phyloP scores from a whole-genome alignment of 73 alveolate genomes.

The Effrenium voratum region DNA sequence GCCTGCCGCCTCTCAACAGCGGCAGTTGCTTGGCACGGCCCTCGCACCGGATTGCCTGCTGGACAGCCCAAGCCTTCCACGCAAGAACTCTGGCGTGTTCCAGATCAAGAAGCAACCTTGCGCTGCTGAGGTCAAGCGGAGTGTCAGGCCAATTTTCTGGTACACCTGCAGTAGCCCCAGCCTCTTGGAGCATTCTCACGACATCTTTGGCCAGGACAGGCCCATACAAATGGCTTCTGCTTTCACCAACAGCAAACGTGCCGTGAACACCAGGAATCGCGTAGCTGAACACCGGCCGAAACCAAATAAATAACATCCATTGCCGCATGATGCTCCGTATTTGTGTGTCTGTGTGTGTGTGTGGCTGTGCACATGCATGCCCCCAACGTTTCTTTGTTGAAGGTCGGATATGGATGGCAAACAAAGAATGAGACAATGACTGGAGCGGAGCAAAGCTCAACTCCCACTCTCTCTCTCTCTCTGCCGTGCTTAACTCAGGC shows the following conservation, averaged over 20 bases:
- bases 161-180: background rate
- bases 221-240: slow-evolving; percentile 22
- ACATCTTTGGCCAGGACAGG: slow-evolving; percentile 40
- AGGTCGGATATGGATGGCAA: no score
- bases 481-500: no score
- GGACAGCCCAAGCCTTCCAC: slow-evolving; percentile 34
- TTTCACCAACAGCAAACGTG: slow-evolving; percentile 20
- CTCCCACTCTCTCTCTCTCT: no score
- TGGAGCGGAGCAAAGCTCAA: no score
- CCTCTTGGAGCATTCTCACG: slow-evolving; percentile 35
- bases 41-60: background rate
- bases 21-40: background rate
- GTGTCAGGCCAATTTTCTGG: slow-evolving; percentile 35
- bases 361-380: no score
- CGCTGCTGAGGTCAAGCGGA: slow-evolving; percentile 29
- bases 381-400: no score
- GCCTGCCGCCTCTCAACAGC: slow-evolving; percentile 9
- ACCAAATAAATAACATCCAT: background rate
- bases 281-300: slow-evolving; percentile 41
- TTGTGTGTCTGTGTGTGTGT: no score
- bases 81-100: background rate
- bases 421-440: no score
- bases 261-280: slow-evolving; percentile 33
- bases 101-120: slow-evolving; percentile 33
- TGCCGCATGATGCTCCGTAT: no score